Evolutionary conservation across 2,329 filamentous ascomycete species (phyloP), one percentile per base, ranked within the genome.

Genomic region (Claviceps pazoutovae): DNA sequence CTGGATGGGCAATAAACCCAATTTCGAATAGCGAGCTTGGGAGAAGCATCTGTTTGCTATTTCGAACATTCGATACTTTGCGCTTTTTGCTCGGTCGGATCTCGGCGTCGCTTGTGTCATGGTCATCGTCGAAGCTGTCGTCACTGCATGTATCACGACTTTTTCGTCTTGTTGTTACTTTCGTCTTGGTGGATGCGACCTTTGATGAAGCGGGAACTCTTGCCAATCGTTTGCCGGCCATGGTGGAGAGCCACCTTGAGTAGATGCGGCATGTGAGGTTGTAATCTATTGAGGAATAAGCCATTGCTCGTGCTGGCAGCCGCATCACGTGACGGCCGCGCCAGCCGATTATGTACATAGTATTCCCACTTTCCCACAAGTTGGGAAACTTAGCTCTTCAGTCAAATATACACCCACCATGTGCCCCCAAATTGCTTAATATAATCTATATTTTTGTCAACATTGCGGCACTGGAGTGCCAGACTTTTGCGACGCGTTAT

Each of bases 11-110:
- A 11, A 43, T 37, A n/a, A 36, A 17, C n/a, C 38, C 41, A 11
- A 51, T 50, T 9, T 49, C 49, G 44, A 58, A 55, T 17, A 60
- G 49, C 2, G 49, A 51, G 30, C 30, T 44, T 34, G 47, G 39
- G 5, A 51, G n/a, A 16, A 3, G 14, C 8, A 34, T 34, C 17
- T 42, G 39, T 39, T 26, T 51, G 19, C 36, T 34, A 5, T 9
- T 34, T n/a, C 36, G 50, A 14, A 39, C 21, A 9, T 16, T 39
- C 5, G 53, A n/a, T 13, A 48, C 26, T 21, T 54, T 56, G 46
- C 55, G 51, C 46, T 47, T 55, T 47, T 57, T 57, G 44, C 39
- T 14, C 21, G 37, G 30, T 36, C 43, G 43, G 13, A 13, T 14
- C 23, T 47, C 48, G 17, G 41, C 46, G 17, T 50, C 47, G 14